These are phyloP conservation scores for Citrus reticulata DNA, from an alignment of 345 rosid species.

Conservation along the genomic window DNA sequence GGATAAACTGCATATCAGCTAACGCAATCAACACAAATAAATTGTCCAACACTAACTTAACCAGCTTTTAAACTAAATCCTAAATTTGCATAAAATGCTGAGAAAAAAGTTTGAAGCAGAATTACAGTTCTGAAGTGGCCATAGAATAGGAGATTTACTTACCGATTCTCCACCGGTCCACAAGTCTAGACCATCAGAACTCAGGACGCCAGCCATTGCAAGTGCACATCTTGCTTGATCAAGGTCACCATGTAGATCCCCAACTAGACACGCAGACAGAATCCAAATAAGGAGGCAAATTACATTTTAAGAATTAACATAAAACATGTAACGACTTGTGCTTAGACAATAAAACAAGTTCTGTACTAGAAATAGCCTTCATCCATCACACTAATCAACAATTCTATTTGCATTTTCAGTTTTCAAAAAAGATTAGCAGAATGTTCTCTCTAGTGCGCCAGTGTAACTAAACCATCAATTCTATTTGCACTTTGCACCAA, in stretches of 20 bases:
- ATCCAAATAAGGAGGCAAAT: background rate
- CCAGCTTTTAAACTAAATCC: background rate
- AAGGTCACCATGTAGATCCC: conserved; percentile 91
- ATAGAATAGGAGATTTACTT: background rate
- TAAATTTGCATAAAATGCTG: background rate
- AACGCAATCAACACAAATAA: background rate
- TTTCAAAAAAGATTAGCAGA: background rate
- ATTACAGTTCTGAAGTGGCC: background rate
- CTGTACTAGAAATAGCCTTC: background rate
- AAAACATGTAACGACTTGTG: too few relatives aligned
- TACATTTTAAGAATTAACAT: background rate
- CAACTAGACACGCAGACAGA: conserved; percentile 40
- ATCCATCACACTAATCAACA: background rate
- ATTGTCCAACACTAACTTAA: background rate
- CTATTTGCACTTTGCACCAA: background rate
- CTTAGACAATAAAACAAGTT: background rate
- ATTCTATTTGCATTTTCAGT: background rate
- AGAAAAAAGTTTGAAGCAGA: background rate
- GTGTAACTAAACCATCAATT: background rate
- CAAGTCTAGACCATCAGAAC: conserved; percentile 61
- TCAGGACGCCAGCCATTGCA: conserved; percentile 78
- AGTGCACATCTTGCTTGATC: conserved; percentile 73
- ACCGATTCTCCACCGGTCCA: conserved; percentile 87
- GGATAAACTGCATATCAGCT: background rate
- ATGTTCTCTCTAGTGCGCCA: background rate